These are phyloP conservation scores for Clitopilus hobsonii DNA, from an alignment of 768 basidiomycete genomes.

Conservation along the genomic window DNA sequence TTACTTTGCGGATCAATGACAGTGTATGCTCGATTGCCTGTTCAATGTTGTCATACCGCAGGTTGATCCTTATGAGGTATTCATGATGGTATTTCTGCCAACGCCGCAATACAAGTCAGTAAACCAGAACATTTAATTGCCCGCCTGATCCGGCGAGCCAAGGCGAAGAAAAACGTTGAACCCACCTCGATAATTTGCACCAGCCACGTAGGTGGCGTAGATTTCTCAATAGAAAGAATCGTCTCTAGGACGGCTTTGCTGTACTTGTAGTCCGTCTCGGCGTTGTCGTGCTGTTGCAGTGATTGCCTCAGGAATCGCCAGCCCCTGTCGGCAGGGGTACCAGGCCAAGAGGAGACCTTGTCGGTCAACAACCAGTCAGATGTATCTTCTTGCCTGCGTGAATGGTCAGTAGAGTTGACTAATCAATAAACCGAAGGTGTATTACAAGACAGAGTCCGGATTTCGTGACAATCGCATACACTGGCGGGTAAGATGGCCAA, in stretches of 20 bases:
- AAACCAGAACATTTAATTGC: neutral
- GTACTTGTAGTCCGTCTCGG: slow-evolving; percentile 70
- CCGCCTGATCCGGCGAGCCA: neutral
- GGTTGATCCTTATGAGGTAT: slow-evolving; percentile 71
- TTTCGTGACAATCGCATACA: slow-evolving; percentile 73
- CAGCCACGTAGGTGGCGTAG: slow-evolving; percentile 79
- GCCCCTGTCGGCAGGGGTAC: slow-evolving; percentile 71
- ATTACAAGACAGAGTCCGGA: slow-evolving; percentile 56
- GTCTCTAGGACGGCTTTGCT: slow-evolving; percentile 74
- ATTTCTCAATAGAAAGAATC: slow-evolving; percentile 61
- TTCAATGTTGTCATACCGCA: slow-evolving; percentile 77
- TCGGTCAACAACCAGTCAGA: slow-evolving; percentile 84
- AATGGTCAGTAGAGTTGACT: slow-evolving; percentile 7
- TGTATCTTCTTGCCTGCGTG: slow-evolving; percentile 57
- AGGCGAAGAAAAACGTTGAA: neutral
- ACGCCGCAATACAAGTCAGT: neutral
- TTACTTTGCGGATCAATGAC: slow-evolving; percentile 68
- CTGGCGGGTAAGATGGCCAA: slow-evolving; percentile 69
- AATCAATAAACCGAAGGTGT: neutral
- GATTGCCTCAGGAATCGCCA: slow-evolving; percentile 86
- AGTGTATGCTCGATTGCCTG: slow-evolving; percentile 73
- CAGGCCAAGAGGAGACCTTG: slow-evolving; percentile 78
- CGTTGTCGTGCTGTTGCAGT: slow-evolving; percentile 72
- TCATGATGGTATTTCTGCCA: slow-evolving; percentile 71
- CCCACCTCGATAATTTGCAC: slow-evolving; percentile 67